A percentile compares a stretch with the other conserved stretches of the same genome.
Conservation (phyloP, 75 land plant genomes). For the Pinus tabuliformis region DNA sequence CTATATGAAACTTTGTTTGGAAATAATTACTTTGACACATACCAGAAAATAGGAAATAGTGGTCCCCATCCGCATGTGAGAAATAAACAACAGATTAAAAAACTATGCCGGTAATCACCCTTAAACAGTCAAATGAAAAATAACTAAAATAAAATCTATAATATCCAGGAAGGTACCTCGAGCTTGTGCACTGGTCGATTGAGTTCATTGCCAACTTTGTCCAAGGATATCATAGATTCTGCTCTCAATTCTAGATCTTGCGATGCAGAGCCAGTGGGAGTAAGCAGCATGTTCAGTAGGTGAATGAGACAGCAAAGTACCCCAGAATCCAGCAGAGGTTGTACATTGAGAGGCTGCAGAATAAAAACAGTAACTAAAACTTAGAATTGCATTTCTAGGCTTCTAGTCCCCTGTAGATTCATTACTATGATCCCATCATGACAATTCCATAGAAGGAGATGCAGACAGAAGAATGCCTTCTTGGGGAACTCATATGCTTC, state of each 20-base stretch:
- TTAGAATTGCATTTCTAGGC: neutral
- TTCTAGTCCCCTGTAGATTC: neutral
- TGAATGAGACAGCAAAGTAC: slow-evolving; percentile 89
- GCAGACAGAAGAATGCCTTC: no score
- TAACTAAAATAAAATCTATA: neutral
- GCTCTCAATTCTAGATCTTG: slow-evolving; percentile 1
- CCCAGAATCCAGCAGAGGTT: slow-evolving; percentile 94
- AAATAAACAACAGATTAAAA: neutral
- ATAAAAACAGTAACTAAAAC: neutral
- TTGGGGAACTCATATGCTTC: no score
- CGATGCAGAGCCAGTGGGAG: slow-evolving; percentile 21
- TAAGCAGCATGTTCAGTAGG: slow-evolving; percentile 68
- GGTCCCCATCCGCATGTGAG: neutral
- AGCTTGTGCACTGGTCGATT: slow-evolving; percentile 26
- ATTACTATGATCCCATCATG: no score
- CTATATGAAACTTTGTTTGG: neutral
- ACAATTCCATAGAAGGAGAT: no score
- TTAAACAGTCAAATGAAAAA: neutral
- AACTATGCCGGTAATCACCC: neutral
- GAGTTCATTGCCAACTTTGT: slow-evolving; percentile 12
- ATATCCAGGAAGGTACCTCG: slow-evolving; percentile 38
- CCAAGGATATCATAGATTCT: slow-evolving; percentile 6
- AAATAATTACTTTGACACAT: neutral
- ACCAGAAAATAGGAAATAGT: neutral
- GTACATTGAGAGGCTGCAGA: slow-evolving; percentile 93